phyloP scores from a whole-genome alignment of 257 asterid genomes.

The Paraleonurus japonicus region DNA sequence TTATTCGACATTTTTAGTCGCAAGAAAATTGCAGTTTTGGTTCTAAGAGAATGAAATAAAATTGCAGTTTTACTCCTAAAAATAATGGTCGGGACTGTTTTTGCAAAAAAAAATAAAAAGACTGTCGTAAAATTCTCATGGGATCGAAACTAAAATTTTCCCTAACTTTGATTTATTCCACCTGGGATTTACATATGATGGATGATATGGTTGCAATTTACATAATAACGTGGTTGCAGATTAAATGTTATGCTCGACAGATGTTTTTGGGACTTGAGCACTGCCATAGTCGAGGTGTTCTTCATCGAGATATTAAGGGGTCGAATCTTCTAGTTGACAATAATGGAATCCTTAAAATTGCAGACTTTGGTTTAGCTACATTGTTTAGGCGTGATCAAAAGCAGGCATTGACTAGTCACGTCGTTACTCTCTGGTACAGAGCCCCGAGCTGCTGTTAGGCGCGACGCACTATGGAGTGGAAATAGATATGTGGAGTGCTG shows the following conservation, averaged over 20 bases:
- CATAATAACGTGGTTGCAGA: conserved; percentile 38
- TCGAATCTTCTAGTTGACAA: conserved; percentile 72
- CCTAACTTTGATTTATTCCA: too few relatives aligned
- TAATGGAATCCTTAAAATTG: conserved; percentile 68
- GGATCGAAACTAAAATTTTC: too few relatives aligned
- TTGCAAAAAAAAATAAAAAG: too few relatives aligned
- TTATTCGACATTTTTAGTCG: too few relatives aligned
- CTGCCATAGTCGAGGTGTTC: conserved; percentile 76
- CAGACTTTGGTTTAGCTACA: conserved; percentile 82
- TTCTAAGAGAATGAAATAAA: too few relatives aligned
- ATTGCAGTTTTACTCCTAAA: too few relatives aligned
- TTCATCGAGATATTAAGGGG: conserved; percentile 89
- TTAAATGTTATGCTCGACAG: conserved; percentile 77
- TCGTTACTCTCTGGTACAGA: conserved; percentile 90
- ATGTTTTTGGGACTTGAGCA: conserved; percentile 70
- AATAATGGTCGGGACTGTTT: too few relatives aligned
- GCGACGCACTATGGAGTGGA: conserved; percentile 73
- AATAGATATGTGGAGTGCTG: too few relatives aligned
- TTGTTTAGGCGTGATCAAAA: conserved; percentile 44
- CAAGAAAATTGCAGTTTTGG: too few relatives aligned
- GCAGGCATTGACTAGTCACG: conserved; percentile 80
- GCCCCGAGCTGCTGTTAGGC: conserved; percentile 86
- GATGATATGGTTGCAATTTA: neutral
- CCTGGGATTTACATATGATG: too few relatives aligned
- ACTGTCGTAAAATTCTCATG: too few relatives aligned